Base-by-base conservation (phyloP, 192 early-diverging fungal species). In the Piromyces finnis region DNA sequence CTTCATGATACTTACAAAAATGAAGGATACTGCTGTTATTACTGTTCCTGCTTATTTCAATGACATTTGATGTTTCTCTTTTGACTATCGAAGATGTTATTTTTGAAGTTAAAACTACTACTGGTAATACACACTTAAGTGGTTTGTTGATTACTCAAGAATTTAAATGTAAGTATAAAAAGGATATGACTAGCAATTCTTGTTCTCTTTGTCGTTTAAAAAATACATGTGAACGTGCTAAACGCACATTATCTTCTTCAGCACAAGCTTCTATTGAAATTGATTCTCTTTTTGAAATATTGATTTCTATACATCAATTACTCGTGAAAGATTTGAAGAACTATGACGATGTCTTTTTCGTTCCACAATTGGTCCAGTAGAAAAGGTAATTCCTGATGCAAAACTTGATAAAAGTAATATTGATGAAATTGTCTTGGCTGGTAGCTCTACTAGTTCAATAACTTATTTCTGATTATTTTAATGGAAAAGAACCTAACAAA, bases 41-140 rank as follows among this genome's bases (percentile, higher is more conserved):
- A 98, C 97, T 81, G 97, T 98, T 81, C 97, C 97, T 77, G 95
- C 96, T 83, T 96, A 97, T 90, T 98, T 98, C 90, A 98, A 97
- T 89, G 96, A 98, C 95, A 78, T 97, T 97, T 85, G 97, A 97
- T 92, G 97, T 97, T 81, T 97, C 97, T 79, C 94, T 98, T 82
- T 88, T 97, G 79, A 93, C 94, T 84, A 97, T 98, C 77, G 97
- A 97, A 86, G 95, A 95, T 84, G 97, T 96, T 84, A 94, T 97
- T 87, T 97, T 98, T 84, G 96, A 97, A 88, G 96, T 98, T 87
- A 95, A 95, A 93, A 94, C 97, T 86, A 98, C 96, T 80, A 94
- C 95, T 84, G 97, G 96, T 93, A 95, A 98, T 88, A 98, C 97
- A 80, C 95, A 98, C 87, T 91, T 98, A 87, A 95, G 97, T 87